phyloP scores from a whole-genome alignment of 2,329 filamentous ascomycete species.

The Calonectria montana region DNA sequence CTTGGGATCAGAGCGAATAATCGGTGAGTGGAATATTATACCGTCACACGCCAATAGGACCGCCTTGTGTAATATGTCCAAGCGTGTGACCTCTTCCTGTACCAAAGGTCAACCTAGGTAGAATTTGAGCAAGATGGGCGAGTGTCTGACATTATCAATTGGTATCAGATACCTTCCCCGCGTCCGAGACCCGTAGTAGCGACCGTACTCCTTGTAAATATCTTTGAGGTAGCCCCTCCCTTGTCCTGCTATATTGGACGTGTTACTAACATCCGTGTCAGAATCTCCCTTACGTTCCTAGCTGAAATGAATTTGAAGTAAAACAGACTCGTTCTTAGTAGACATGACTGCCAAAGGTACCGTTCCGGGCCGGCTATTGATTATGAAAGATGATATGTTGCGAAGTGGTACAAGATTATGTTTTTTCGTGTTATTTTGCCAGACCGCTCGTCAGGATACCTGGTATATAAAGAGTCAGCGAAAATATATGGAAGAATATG shows the following conservation, averaged over 20 bases:
- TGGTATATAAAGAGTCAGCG: no score
- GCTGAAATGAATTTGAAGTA: no score
- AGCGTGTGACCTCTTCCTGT: slow-evolving; percentile 78
- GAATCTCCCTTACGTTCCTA: no score
- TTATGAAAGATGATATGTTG: no score
- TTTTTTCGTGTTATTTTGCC: no score
- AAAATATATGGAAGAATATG: no score
- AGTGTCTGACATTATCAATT: slow-evolving; percentile 74
- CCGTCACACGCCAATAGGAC: slow-evolving; percentile 73
- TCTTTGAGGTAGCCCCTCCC: slow-evolving; percentile 37
- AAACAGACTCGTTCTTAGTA: no score
- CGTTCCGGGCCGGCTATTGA: no score
- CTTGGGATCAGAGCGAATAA: slow-evolving; percentile 40
- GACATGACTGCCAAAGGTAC: no score
- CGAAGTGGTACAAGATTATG: no score
- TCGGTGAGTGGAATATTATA: slow-evolving; percentile 36
- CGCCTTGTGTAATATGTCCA: slow-evolving; percentile 86
- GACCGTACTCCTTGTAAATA: slow-evolving; percentile 69
- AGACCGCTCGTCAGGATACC: no score
- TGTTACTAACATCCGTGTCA: no score
- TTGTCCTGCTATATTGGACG: slow-evolving; percentile 30
- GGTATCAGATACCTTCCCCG: slow-evolving; percentile 80
- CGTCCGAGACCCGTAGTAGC: slow-evolving; percentile 75
- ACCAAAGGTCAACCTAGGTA: background rate
- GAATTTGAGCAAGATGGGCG: background rate